Percentiles rank a stretch among this genome's conserved stretches.
These are phyloP conservation scores for Echeveria elegans DNA, from an alignment of 164 flowering plant species.

Conservation along the genomic window DNA sequence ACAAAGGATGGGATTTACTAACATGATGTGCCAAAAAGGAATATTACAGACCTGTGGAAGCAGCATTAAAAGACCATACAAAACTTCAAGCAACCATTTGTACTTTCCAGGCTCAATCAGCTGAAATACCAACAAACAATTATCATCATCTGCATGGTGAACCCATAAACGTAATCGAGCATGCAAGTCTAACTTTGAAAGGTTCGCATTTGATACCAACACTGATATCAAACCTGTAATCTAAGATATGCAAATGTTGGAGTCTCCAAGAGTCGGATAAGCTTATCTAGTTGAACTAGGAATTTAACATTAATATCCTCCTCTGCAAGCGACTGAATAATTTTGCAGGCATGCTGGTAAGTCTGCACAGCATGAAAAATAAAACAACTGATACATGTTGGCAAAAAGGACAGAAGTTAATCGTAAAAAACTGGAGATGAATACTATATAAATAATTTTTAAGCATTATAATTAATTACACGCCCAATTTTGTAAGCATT, in stretches of 20 bases:
- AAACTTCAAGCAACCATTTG: conserved; percentile 72
- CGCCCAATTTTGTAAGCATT: too few relatives aligned
- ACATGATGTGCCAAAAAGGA: too few relatives aligned
- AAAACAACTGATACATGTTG: too few relatives aligned
- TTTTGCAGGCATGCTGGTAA: conserved; percentile 81
- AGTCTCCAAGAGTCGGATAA: conserved; percentile 89
- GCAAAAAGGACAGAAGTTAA: too few relatives aligned
- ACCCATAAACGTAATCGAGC: too few relatives aligned
- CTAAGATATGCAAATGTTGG: conserved; percentile 92
- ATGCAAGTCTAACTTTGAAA: neutral
- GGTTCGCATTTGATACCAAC: neutral
- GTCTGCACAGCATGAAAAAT: conserved; percentile 36
- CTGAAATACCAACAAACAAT: conserved; percentile 31
- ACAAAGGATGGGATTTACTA: too few relatives aligned
- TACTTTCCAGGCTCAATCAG: conserved; percentile 90
- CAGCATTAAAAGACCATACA: conserved; percentile 91
- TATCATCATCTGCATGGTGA: too few relatives aligned
- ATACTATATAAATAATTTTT: too few relatives aligned
- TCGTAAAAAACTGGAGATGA: too few relatives aligned
- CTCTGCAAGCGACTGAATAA: conserved; percentile 81
- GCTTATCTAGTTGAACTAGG: conserved; percentile 88
- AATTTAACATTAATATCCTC: conserved; percentile 90
- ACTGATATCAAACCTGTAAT: conserved; percentile 54
- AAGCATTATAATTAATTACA: too few relatives aligned
- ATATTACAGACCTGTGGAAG: conserved; percentile 90